Conservation (phyloP, 2,329 filamentous ascomycete genomes). For the Talaromyces sp. region DNA sequence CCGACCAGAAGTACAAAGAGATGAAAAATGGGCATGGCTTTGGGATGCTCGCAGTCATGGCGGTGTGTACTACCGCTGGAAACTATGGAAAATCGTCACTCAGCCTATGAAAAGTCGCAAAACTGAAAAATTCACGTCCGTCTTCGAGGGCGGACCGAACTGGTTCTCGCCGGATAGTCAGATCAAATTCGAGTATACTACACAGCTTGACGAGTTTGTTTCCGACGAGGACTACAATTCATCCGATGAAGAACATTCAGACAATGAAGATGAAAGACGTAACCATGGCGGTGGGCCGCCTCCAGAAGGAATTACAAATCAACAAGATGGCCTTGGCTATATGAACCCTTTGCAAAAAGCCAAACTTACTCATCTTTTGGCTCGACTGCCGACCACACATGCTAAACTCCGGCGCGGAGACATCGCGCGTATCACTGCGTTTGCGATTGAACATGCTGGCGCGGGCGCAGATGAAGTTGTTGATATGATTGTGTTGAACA, state of each 20-base stretch:
- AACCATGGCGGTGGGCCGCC: conserved; percentile 46
- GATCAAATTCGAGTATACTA: conserved; percentile 80
- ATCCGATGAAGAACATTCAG: conserved; percentile 75
- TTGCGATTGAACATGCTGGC: conserved; percentile 85
- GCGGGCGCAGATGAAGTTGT: conserved; percentile 87
- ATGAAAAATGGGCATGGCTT: conserved; percentile 92
- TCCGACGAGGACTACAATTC: conserved; percentile 85
- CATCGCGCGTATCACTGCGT: conserved; percentile 80
- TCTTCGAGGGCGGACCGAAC: conserved; percentile 75
- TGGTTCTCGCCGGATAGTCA: conserved; percentile 76
- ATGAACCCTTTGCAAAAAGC: conserved; percentile 82
- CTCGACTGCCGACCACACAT: conserved; percentile 75
- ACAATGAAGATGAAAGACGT: conserved; percentile 48
- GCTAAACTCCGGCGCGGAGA: conserved; percentile 79
- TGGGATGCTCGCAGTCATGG: conserved; percentile 81
- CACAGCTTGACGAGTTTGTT: conserved; percentile 74
- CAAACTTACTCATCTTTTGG: conserved; percentile 80
- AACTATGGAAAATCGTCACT: conserved; percentile 83
- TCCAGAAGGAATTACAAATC: conserved; percentile 40
- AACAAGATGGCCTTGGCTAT: conserved; percentile 61
- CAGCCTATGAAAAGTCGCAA: conserved; percentile 58
- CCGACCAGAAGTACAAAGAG: conserved; percentile 75
- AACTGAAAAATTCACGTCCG: conserved; percentile 16
- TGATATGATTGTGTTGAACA: conserved; percentile 81
- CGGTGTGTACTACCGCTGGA: conserved; percentile 91